phyloP scores from a whole-genome alignment of 352 stramenopile genomes.

The Phytophthora citricola region DNA sequence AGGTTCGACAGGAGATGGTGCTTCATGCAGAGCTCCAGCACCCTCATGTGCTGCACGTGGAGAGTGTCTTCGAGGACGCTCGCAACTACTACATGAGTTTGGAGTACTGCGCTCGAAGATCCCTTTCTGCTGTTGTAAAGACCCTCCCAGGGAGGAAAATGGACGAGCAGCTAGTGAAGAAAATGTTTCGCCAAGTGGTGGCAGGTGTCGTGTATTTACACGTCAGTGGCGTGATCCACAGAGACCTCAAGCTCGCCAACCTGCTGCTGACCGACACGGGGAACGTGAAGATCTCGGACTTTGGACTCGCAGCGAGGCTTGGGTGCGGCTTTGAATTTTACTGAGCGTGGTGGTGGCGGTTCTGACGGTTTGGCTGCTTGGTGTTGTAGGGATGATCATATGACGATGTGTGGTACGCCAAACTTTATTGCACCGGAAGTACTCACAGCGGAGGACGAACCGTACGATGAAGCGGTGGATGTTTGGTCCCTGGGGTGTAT shows the following conservation, averaged over 20 bases:
- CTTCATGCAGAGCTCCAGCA: conserved; percentile 69
- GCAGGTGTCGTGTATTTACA: conserved; percentile 69
- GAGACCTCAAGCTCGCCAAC: conserved; percentile 83
- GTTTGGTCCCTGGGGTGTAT: conserved; percentile 88
- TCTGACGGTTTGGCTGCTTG: background rate
- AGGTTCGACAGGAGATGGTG: conserved; percentile 73
- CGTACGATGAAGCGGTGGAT: conserved; percentile 74
- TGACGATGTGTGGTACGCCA: conserved; percentile 81
- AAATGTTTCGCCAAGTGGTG: conserved; percentile 64
- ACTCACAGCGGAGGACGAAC: conserved; percentile 40
- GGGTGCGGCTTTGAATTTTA: conserved; percentile 30
- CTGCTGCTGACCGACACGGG: conserved; percentile 60
- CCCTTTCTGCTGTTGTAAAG: conserved; percentile 54
- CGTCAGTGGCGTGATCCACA: conserved; percentile 66
- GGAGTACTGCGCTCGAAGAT: conserved; percentile 64
- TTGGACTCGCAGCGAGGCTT: conserved; percentile 71
- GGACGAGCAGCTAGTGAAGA: conserved; percentile 55
- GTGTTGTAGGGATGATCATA: conserved; percentile 49
- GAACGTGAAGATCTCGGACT: conserved; percentile 79
- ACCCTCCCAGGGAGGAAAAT: conserved; percentile 38
- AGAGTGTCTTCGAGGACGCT: conserved; percentile 76
- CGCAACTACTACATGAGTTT: conserved; percentile 83
- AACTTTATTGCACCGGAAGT: conserved; percentile 88
- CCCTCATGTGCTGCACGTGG: conserved; percentile 61
- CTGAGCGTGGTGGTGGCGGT: background rate